Evolutionary conservation across 306 rosid genomes (phyloP), one percentile per base, ranked within the genome.

Genomic region (Herpetospermum pedunculosum): DNA sequence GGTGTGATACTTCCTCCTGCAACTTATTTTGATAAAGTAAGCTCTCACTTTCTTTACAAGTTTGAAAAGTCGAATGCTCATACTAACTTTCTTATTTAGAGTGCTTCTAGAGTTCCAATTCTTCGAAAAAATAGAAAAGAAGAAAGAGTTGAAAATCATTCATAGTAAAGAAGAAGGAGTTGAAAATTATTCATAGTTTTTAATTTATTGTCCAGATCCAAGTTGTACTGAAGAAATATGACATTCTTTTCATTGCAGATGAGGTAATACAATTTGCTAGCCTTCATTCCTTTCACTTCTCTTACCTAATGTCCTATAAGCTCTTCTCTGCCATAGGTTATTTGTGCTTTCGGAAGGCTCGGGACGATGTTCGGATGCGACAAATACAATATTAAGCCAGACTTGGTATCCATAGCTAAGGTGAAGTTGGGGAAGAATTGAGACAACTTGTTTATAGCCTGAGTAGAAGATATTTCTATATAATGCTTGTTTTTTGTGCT

Each of bases 341-440:
- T 94, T 28, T 94, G 99, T 85, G 99, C 84, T 54, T 94, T 94
- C 49, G 99, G 97, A 85, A 89, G 97, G 82, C 96, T 94, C 41
- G 99, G 97, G 63, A 49, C 86, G 12, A 91, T 89, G 99, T 94
- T 62, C 68, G 99, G 99, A 59, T 89, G 85, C 76, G 99, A 94
- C 81, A 91, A 85, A 60, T 94, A 89, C 88, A 81, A 85, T 83
- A 91, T 91, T 67, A 94, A 89, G 80, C 99, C 99, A 60, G 97
- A 94, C 79, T 90, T 94, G 73, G 97, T 94, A 48, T 87, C 99
- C 10, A 0, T 91, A 58, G 99, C 99, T 18, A 94, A 94, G 96
- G 99, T 91, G 80, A 77, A 72, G 41, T 58, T 76, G 19, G 19
- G 37, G 6, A 43, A 13, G 44, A 34, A 9, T 37, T 0, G 1